Evolutionary conservation across 1,284 basidiomycete species (phyloP).

Genomic region (Phellopilus nigrolimitatus): DNA sequence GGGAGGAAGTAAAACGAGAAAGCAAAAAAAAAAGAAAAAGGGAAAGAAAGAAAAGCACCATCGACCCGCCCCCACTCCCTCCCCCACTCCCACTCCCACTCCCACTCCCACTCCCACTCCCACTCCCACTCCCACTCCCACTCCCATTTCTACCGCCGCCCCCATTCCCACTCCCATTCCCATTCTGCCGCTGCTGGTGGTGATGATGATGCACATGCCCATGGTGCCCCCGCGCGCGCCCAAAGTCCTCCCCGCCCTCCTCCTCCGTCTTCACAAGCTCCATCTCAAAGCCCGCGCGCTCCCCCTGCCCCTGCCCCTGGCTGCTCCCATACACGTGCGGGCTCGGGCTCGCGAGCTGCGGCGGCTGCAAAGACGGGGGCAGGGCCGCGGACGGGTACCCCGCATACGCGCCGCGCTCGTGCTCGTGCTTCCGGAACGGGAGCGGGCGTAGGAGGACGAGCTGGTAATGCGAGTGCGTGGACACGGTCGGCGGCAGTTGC

Average conservation of each 20-base stretch:
- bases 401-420: background rate
- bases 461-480: background rate
- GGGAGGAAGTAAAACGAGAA: too few relatives aligned
- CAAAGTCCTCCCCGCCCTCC: too few relatives aligned
- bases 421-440: too few relatives aligned
- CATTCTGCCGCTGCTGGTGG: too few relatives aligned
- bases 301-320: background rate
- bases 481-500: constrained; percentile 8
- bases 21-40: background rate
- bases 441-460: background rate
- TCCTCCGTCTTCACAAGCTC: constrained; percentile 1
- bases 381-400: too few relatives aligned
- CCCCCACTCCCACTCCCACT: too few relatives aligned
- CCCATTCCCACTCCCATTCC: background rate
- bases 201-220: too few relatives aligned
- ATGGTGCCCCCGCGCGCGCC: too few relatives aligned
- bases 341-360: too few relatives aligned
- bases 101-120: too few relatives aligned
- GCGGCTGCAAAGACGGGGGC: too few relatives aligned
- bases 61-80: background rate
- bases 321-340: background rate
- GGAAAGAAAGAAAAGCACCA: background rate
- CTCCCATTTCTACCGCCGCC: background rate
- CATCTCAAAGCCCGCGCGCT: background rate
- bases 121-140: background rate